Conservation (phyloP, 2,329 filamentous ascomycete genomes). For the Diaporthe eres region DNA sequence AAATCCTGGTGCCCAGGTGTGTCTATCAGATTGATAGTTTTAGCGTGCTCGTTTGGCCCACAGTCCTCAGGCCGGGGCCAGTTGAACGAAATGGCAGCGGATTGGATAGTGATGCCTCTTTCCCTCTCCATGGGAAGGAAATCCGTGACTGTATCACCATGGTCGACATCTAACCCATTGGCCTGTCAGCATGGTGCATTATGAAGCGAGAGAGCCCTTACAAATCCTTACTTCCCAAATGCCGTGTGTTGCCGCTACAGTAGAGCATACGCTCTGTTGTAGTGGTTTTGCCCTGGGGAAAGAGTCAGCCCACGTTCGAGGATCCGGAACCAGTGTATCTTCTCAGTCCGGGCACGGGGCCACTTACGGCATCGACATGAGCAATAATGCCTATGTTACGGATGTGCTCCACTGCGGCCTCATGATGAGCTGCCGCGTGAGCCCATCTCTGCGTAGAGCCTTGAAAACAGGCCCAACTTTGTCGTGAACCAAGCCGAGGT, state of each 20-base stretch:
- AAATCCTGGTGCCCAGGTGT: slow-evolving; percentile 98
- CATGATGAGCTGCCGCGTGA: slow-evolving; percentile 47
- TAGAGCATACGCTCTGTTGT: slow-evolving; percentile 99
- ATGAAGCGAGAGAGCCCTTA: no score
- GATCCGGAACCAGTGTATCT: slow-evolving; percentile 89
- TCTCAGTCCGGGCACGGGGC: slow-evolving; percentile 73
- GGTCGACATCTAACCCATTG: slow-evolving; percentile 80
- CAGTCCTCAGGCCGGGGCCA: slow-evolving; percentile 76
- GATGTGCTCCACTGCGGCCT: slow-evolving; percentile 70
- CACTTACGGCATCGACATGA: slow-evolving; percentile 88
- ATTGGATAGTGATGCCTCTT: slow-evolving; percentile 97
- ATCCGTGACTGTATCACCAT: slow-evolving; percentile 97
- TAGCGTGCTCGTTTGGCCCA: slow-evolving; percentile 58
- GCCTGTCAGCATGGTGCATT: slow-evolving; percentile 12
- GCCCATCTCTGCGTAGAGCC: slow-evolving; percentile 30
- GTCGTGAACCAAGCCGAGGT: slow-evolving; percentile 22
- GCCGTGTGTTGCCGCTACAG: slow-evolving; percentile 89
- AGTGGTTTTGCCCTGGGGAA: slow-evolving; percentile 85
- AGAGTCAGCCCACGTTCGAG: neutral
- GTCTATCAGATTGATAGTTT: slow-evolving; percentile 93
- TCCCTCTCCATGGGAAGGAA: slow-evolving; percentile 94
- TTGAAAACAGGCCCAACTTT: slow-evolving; percentile 13
- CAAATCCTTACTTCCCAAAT: slow-evolving; percentile 77
- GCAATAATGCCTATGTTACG: slow-evolving; percentile 99
- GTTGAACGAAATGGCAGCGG: slow-evolving; percentile 93